Percentiles rank a stretch among this genome's conserved stretches.
These are phyloP conservation scores for Salvia sclarea DNA, from an alignment of 305 asterid genomes.

Conservation along the genomic window DNA sequence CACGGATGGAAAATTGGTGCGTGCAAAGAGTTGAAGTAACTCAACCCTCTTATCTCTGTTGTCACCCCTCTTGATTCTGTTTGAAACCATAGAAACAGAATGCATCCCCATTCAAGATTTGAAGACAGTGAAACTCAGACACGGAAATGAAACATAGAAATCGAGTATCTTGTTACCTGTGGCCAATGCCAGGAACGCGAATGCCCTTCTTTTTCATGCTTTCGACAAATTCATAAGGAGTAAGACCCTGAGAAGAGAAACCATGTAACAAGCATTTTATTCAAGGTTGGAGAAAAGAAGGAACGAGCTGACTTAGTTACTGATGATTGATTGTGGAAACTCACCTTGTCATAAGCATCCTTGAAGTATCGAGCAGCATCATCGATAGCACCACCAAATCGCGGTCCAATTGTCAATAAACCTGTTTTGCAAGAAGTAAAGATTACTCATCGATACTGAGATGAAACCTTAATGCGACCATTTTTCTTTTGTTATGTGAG, in stretches of 20 bases:
- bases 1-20: slow-evolving; percentile 87
- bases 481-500: neutral
- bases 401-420: slow-evolving; percentile 91
- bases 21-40: slow-evolving; percentile 73
- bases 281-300: slow-evolving; percentile 17
- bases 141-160: slow-evolving; percentile 9
- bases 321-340: slow-evolving; percentile 30
- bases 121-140: slow-evolving; percentile 2
- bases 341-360: slow-evolving; percentile 95
- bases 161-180: slow-evolving; percentile 59
- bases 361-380: slow-evolving; percentile 99
- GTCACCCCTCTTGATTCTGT: slow-evolving; percentile 96
- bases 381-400: slow-evolving; percentile 97
- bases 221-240: slow-evolving; percentile 94
- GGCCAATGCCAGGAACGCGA: slow-evolving; percentile 98
- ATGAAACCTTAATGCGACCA: slow-evolving; percentile 9
- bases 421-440: slow-evolving; percentile 53
- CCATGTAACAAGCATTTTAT: slow-evolving; percentile 16
- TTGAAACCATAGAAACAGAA: slow-evolving; percentile 24
- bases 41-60: slow-evolving; percentile 99
- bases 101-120: slow-evolving; percentile 20
- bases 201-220: slow-evolving; percentile 99
- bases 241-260: slow-evolving; percentile 55
- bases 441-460: slow-evolving; percentile 20
- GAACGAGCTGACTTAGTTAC: slow-evolving; percentile 11